These are phyloP conservation scores for Ormosia semicastrata DNA, from an alignment of 306 rosid species.

Conservation along the genomic window DNA sequence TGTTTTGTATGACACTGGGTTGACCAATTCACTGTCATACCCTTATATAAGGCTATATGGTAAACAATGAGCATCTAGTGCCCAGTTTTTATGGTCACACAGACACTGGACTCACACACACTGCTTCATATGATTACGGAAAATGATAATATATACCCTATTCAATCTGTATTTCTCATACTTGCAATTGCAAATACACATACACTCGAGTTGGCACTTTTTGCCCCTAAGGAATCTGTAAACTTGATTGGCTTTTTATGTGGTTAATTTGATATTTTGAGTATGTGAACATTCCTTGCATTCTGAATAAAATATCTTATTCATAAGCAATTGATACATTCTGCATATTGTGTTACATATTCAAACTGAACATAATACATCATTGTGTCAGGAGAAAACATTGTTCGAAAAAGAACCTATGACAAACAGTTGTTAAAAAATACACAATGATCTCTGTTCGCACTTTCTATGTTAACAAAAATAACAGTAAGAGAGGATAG, in stretches of 20 bases:
- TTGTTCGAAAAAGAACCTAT: neutral
- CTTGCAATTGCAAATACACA: neutral
- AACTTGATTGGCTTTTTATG: neutral
- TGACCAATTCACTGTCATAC: neutral
- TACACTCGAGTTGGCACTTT: neutral
- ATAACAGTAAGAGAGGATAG: constrained; percentile 32
- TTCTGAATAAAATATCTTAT: neutral
- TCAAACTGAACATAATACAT: neutral
- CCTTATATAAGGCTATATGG: neutral
- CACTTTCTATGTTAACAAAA: constrained; percentile 20
- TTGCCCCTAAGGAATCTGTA: neutral
- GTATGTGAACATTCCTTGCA: neutral
- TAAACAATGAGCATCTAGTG: neutral
- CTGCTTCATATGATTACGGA: neutral
- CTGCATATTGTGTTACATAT: neutral
- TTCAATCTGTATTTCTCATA: neutral
- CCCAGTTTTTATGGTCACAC: neutral
- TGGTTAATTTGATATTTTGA: neutral
- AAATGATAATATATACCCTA: neutral
- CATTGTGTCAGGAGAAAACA: neutral
- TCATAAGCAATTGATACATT: neutral
- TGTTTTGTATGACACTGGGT: neutral
- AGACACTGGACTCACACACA: neutral
- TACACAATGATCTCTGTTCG: neutral
- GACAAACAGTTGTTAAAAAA: neutral